Conservation (phyloP, 345 rosid genomes). For the Combretum micranthum region DNA sequence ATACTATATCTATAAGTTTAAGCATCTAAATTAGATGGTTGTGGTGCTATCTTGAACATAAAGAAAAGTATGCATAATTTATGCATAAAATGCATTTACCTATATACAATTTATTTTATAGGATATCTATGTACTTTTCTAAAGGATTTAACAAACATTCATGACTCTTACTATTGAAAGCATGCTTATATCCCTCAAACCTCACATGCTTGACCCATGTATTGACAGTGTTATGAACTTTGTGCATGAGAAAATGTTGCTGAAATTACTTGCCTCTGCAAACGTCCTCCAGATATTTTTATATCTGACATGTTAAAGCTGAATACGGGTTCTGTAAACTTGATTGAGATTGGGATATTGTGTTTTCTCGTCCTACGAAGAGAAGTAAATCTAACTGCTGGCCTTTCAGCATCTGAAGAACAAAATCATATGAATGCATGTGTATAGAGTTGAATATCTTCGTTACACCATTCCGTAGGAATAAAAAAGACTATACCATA, state of each 20-base stretch:
- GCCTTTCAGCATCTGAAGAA: slow-evolving; percentile 74
- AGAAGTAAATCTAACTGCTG: slow-evolving; percentile 60
- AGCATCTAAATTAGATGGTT: too few species aligned
- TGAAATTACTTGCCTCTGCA: slow-evolving; percentile 53
- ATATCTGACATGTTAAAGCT: slow-evolving; percentile 74
- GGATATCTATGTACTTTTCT: background rate
- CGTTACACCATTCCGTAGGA: slow-evolving; percentile 3
- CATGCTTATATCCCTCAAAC: too few species aligned
- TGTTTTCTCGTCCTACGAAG: slow-evolving; percentile 57
- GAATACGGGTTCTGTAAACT: slow-evolving; percentile 75
- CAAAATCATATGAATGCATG: slow-evolving; percentile 14
- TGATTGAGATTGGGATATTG: slow-evolving; percentile 47
- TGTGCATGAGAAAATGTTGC: too few species aligned
- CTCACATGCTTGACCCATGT: too few species aligned
- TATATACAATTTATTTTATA: too few species aligned
- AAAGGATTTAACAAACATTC: background rate
- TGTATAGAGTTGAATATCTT: background rate
- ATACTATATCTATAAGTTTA: too few species aligned
- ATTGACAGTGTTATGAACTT: too few species aligned
- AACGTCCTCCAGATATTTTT: slow-evolving; percentile 67
- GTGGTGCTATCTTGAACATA: too few species aligned
- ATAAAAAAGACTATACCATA: slow-evolving; percentile 38
- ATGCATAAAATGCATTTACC: too few species aligned
- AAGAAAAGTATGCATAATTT: too few species aligned
- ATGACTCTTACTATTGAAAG: background rate